Conservation (phyloP, 805 yeast species). For the Cephaloascus fragrans region DNA sequence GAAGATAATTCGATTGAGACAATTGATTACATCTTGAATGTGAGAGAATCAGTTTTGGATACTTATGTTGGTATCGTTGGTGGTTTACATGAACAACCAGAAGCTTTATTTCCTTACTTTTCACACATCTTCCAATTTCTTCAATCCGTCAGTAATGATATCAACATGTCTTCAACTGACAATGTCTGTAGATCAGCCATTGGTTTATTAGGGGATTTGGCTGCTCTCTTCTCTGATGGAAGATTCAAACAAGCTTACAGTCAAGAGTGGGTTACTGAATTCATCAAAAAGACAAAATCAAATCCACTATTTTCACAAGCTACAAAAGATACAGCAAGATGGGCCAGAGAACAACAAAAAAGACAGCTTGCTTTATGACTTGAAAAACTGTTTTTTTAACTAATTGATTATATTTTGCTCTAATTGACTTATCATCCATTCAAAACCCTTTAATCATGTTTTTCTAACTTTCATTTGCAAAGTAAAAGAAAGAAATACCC, state of each 20-base stretch:
- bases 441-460: conserved; percentile 2
- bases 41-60: conserved; percentile 86
- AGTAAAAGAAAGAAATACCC: not conserved
- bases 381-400: not conserved
- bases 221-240: conserved; percentile 76
- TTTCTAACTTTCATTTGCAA: not conserved
- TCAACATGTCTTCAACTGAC: conserved; percentile 52
- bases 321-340: conserved; percentile 88
- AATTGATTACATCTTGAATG: conserved; percentile 59
- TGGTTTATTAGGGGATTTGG: conserved; percentile 89
- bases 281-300: conserved; percentile 64
- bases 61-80: conserved; percentile 93
- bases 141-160: conserved; percentile 47
- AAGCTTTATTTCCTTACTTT: conserved; percentile 53
- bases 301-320: conserved; percentile 49
- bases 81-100: conserved; percentile 68
- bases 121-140: conserved; percentile 65
- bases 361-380: conserved; percentile 13
- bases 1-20: conserved; percentile 67
- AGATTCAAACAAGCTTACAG: conserved; percentile 55
- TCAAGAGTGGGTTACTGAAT: conserved; percentile 72
- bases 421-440: conserved; percentile 1
- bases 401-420: not conserved
- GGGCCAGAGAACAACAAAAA: conserved; percentile 89
- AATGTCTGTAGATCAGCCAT: conserved; percentile 73